These are phyloP conservation scores for Thielaviopsis euricoi DNA, from an alignment of 2,329 filamentous ascomycete species.

Conservation along the genomic window DNA sequence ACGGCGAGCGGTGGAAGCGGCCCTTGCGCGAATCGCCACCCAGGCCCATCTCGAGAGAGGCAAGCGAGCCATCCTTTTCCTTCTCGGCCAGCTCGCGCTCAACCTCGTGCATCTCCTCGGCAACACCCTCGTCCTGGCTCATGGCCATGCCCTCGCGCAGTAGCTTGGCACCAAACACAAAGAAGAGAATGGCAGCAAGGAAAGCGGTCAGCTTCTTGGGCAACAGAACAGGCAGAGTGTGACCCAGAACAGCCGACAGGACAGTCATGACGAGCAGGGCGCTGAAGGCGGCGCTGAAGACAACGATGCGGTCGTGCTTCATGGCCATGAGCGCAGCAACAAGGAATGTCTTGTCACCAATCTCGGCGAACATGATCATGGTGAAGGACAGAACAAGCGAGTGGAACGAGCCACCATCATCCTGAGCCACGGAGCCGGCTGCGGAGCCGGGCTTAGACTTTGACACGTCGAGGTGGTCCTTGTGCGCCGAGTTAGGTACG, in stretches of 20 bases:
- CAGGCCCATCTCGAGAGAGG: constrained; percentile 59
- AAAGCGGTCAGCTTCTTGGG: constrained; percentile 85
- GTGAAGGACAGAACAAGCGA: constrained; percentile 84
- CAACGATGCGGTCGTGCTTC: constrained; percentile 85
- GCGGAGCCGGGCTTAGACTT: constrained; percentile 13
- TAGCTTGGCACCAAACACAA: constrained; percentile 75
- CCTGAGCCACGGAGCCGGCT: constrained; percentile 16
- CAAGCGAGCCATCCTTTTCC: constrained; percentile 59
- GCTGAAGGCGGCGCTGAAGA: constrained; percentile 87
- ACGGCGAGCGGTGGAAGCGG: constrained; percentile 59
- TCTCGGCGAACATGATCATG: constrained; percentile 94
- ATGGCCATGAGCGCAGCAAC: constrained; percentile 97
- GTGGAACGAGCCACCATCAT: constrained; percentile 42
- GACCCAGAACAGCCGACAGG: constrained; percentile 79
- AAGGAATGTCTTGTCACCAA: constrained; percentile 97
- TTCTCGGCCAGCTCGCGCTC: constrained; percentile 89
- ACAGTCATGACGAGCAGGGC: constrained; percentile 90
- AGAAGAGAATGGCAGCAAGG: constrained; percentile 68
- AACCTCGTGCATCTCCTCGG: constrained; percentile 96
- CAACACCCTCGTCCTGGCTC: constrained; percentile 75
- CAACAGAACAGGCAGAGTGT: constrained; percentile 78
- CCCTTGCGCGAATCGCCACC: constrained; percentile 56
- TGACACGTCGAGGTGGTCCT: constrained; percentile 42
- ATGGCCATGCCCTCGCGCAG: constrained; percentile 77
- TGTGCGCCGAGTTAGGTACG: constrained; percentile 47